These are phyloP conservation scores for Rhynchosporium secalis DNA, from an alignment of 2,329 filamentous ascomycete species.

Conservation along the genomic window DNA sequence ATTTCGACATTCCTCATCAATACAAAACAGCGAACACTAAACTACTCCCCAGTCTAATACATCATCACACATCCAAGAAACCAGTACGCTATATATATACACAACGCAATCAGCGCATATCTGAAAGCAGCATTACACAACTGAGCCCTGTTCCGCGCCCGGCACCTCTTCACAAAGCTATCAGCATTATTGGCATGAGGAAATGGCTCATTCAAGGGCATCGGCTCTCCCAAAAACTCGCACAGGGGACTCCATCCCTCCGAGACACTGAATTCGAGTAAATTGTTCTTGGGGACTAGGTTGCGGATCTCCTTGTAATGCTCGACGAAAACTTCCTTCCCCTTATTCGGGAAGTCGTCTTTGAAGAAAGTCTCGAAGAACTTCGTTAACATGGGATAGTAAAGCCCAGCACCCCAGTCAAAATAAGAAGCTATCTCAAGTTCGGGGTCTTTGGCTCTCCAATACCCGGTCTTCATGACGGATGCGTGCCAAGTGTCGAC, in stretches of 20 bases:
- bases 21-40: neutral
- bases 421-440: conserved; percentile 54
- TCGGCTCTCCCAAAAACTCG: conserved; percentile 43
- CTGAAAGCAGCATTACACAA: conserved; percentile 47
- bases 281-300: conserved; percentile 45
- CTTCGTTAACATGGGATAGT: conserved; percentile 69
- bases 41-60: neutral
- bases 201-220: conserved; percentile 39
- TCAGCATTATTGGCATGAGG: conserved; percentile 51
- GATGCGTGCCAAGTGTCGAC: conserved; percentile 59
- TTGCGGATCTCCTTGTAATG: conserved; percentile 55
- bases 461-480: conserved; percentile 67
- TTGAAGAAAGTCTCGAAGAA: conserved; percentile 70
- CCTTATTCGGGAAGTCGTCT: conserved; percentile 64
- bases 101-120: conserved; percentile 10
- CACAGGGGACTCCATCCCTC: conserved; percentile 49
- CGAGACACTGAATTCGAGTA: conserved; percentile 47
- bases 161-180: conserved; percentile 49
- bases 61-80: conserved; percentile 5
- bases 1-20: too few relatives aligned
- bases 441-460: conserved; percentile 65
- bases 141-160: conserved; percentile 48
- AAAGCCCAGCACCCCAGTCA: conserved; percentile 66
- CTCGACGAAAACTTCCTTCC: conserved; percentile 61
- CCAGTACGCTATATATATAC: conserved; percentile 1